These are phyloP conservation scores for Psilocybe mexicana DNA, from an alignment of 1,284 basidiomycete species.

Conservation along the genomic window DNA sequence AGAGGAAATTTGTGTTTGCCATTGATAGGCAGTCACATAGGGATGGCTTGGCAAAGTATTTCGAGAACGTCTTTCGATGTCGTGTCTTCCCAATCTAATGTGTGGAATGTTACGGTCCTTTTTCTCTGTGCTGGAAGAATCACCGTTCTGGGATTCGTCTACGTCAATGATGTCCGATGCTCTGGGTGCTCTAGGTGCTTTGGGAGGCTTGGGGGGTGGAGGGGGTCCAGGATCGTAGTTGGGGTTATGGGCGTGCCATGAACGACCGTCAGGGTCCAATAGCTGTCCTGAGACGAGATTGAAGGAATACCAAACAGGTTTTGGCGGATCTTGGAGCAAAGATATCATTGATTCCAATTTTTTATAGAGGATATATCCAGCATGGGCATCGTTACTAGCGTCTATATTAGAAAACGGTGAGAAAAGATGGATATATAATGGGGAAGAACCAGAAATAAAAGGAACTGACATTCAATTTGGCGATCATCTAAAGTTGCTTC, in stretches of 20 bases:
- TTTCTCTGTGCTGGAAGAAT: background rate
- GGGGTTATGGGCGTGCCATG: slow-evolving; percentile 62
- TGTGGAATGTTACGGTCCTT: background rate
- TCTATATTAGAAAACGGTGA: slow-evolving; percentile 41
- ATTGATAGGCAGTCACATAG: background rate
- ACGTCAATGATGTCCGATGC: slow-evolving; percentile 8
- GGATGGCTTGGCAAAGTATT: background rate
- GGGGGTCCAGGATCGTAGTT: slow-evolving; percentile 69
- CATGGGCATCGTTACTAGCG: slow-evolving; percentile 71
- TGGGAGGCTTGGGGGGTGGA: slow-evolving; percentile 40
- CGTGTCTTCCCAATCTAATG: background rate
- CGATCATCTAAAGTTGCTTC: slow-evolving; percentile 42
- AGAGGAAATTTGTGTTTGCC: background rate
- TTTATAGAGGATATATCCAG: slow-evolving; percentile 52
- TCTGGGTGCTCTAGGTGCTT: slow-evolving; percentile 15
- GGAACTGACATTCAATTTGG: slow-evolving; percentile 59
- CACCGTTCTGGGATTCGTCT: slow-evolving; percentile 9
- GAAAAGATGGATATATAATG: slow-evolving; percentile 3
- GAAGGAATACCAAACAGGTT: slow-evolving; percentile 56
- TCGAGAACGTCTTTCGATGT: background rate
- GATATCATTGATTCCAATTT: slow-evolving; percentile 43
- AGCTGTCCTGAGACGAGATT: slow-evolving; percentile 47
- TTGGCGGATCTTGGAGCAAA: slow-evolving; percentile 40
- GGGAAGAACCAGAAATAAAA: background rate
- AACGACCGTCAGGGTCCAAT: slow-evolving; percentile 39